phyloP scores from a whole-genome alignment of 345 rosid genomes.

The Ceriops tagal region DNA sequence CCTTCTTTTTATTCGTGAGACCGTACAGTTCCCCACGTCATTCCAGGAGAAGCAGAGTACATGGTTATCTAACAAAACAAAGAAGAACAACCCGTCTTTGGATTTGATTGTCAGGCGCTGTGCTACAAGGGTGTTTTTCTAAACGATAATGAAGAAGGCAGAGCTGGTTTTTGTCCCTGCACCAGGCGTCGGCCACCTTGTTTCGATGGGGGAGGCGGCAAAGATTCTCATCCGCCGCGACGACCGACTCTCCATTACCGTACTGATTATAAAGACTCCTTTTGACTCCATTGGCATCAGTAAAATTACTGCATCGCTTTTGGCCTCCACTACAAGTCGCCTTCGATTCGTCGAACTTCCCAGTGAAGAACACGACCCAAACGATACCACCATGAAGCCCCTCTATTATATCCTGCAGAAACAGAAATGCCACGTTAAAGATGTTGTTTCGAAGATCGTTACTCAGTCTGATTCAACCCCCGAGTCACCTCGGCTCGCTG shows the following conservation, averaged over 20 bases:
- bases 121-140: too few species aligned
- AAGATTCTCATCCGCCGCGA: constrained; percentile 39
- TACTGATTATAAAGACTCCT: constrained; percentile 31
- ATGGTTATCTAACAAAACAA: too few species aligned
- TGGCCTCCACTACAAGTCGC: constrained; percentile 27
- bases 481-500: constrained; percentile 5
- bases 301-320: neutral
- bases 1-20: too few species aligned
- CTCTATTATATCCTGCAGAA: constrained; percentile 6
- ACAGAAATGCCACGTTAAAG: constrained; percentile 14
- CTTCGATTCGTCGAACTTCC: constrained; percentile 38
- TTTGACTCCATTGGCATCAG: constrained; percentile 5
- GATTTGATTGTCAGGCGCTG: too few species aligned
- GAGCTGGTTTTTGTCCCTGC: constrained; percentile 48
- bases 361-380: neutral
- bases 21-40: too few species aligned
- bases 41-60: too few species aligned
- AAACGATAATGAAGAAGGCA: constrained; percentile 7
- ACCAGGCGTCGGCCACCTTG: constrained; percentile 46
- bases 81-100: too few species aligned
- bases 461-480: neutral
- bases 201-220: constrained; percentile 37
- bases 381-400: neutral
- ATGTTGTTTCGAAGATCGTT: constrained; percentile 12
- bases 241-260: constrained; percentile 44